phyloP scores from a whole-genome alignment of 495 filamentous ascomycete species.

The Aspergillus taichungensis region DNA sequence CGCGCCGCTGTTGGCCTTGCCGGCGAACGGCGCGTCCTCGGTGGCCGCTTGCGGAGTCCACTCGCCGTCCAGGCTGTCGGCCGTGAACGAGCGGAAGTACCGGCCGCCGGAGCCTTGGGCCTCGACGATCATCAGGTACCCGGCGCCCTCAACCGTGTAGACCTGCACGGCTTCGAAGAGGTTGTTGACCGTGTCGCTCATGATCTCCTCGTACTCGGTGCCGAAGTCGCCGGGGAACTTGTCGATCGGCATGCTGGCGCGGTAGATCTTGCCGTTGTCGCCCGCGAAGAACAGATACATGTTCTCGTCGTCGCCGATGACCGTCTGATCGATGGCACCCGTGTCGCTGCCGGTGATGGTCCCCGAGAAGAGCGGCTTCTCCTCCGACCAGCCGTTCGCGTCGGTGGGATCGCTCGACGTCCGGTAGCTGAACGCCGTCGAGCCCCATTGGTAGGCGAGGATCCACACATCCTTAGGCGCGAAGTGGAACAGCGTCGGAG shows the following conservation, averaged over 20 bases:
- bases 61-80: conserved; percentile 39
- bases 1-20: conserved; percentile 51
- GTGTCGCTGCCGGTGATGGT: conserved; percentile 39
- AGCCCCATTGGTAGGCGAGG: conserved; percentile 53
- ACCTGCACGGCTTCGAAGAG: conserved; percentile 58
- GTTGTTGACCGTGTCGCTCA: conserved; percentile 45
- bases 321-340: conserved; percentile 48
- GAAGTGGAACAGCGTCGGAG: conserved; percentile 56
- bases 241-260: conserved; percentile 46
- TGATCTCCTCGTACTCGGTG: conserved; percentile 30
- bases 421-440: conserved; percentile 47
- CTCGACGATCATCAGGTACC: conserved; percentile 59
- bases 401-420: conserved; percentile 50
- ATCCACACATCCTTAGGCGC: conserved; percentile 50
- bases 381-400: conserved; percentile 45
- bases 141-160: conserved; percentile 44
- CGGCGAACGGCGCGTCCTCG: conserved; percentile 50
- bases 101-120: conserved; percentile 46
- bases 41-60: conserved; percentile 46
- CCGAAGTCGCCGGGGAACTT: conserved; percentile 55
- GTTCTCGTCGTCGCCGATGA: conserved; percentile 48
- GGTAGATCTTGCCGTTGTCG: conserved; percentile 58
- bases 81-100: conserved; percentile 58
- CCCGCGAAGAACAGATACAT: conserved; percentile 61
- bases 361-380: conserved; percentile 47